phyloP scores from a whole-genome alignment of 345 rosid species.

The Citrus medica region DNA sequence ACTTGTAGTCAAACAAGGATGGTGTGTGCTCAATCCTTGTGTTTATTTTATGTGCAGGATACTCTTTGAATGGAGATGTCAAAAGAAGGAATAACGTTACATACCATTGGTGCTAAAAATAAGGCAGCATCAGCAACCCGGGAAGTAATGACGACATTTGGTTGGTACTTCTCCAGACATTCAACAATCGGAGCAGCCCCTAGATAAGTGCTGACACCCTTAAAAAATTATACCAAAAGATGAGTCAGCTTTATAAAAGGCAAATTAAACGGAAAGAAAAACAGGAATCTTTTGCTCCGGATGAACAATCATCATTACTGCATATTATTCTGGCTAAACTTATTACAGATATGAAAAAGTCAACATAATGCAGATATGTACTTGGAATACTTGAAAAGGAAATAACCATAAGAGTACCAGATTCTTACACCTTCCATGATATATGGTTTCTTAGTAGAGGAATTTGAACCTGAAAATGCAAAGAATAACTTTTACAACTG shows the following conservation, averaged over 20 bases:
- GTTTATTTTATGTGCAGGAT: not conserved
- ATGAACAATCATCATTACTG: not conserved
- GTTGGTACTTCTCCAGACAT: conserved; percentile 81
- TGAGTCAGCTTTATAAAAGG: not conserved
- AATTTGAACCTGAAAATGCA: conserved; percentile 37
- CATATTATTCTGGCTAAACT: no score
- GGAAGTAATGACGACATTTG: conserved; percentile 78
- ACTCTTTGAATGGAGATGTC: not conserved
- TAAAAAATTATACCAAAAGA: conserved; percentile 21
- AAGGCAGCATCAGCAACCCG: conserved; percentile 90
- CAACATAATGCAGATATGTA: not conserved
- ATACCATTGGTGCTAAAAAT: conserved; percentile 93
- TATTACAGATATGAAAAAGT: not conserved
- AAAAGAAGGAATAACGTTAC: not conserved
- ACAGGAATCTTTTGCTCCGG: not conserved
- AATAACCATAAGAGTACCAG: conserved; percentile 24
- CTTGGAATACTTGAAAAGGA: not conserved
- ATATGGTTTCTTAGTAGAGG: conserved; percentile 27
- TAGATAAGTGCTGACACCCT: conserved; percentile 86
- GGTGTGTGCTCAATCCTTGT: not conserved
- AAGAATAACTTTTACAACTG: not conserved
- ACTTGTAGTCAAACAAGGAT: not conserved
- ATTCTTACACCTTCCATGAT: conserved; percentile 53
- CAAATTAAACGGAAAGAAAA: not conserved
- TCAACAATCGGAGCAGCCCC: conserved; percentile 96